phyloP scores from a whole-genome alignment of 2,329 filamentous ascomycete genomes.

The Trichoderma gracile region DNA sequence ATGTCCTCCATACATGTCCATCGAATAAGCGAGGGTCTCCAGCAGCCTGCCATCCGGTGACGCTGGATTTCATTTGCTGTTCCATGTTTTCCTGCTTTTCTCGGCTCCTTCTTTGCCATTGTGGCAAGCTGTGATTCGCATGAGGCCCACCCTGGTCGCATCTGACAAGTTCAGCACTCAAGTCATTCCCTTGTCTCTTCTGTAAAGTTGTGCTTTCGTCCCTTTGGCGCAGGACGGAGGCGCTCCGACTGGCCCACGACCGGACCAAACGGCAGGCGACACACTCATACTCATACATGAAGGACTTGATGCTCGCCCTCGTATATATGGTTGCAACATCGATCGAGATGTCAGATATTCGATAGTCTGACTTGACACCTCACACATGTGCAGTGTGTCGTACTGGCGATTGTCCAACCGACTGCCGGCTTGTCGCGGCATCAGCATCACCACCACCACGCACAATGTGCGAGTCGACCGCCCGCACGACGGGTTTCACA shows the following conservation, averaged over 20 bases:
- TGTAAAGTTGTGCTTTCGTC: constrained; percentile 7
- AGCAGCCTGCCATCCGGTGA: constrained; percentile 5
- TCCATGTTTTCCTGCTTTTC: not conserved
- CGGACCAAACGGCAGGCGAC: not conserved
- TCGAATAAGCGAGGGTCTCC: constrained; percentile 8
- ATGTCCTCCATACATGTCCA: no score
- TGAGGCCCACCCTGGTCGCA: not conserved
- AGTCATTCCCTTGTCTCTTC: not conserved
- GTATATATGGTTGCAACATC: not conserved
- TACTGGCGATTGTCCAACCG: not conserved
- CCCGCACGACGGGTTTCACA: constrained; percentile 7
- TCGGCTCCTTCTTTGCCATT: constrained; percentile 1
- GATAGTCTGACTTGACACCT: not conserved
- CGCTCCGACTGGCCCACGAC: constrained; percentile 16
- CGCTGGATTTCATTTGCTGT: not conserved
- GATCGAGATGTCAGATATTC: constrained; percentile 4
- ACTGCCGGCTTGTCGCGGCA: constrained; percentile 3
- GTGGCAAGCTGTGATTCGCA: constrained; percentile 23
- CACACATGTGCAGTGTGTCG: not conserved
- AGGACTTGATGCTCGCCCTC: not conserved
- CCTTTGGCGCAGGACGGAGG: constrained; percentile 9
- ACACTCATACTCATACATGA: not conserved
- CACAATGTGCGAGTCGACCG: not conserved
- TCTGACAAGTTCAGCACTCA: constrained; percentile 4
- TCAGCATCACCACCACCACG: not conserved